Evolutionary conservation across 495 filamentous ascomycete genomes (phyloP).

Genomic region (Talaromyces trachyspermus): DNA sequence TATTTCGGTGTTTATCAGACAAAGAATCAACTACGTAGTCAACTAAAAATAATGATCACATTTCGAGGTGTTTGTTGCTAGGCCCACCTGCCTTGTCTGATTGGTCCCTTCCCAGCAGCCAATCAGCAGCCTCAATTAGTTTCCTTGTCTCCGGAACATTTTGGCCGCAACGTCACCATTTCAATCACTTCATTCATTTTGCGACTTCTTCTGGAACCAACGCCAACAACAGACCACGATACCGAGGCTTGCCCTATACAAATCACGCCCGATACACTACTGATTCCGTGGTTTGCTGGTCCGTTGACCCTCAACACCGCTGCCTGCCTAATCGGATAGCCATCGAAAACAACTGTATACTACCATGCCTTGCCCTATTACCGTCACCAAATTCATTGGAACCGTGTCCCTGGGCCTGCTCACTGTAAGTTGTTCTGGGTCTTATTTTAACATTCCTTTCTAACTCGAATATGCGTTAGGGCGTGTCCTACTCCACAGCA

Average conservation of each 20-base stretch:
- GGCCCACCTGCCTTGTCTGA: not conserved
- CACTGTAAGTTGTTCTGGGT: constrained; percentile 53
- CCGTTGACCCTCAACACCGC: no score
- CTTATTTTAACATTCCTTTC: not conserved
- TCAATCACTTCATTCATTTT: not conserved
- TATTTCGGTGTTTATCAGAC: no score
- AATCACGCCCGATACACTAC: not conserved
- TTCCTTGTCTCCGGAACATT: not conserved
- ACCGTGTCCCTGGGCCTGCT: constrained; percentile 78
- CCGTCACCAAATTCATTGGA: constrained; percentile 81
- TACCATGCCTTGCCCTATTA: constrained; percentile 64
- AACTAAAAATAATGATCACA: no score
- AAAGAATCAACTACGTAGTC: no score
- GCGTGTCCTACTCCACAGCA: constrained; percentile 72
- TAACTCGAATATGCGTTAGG: constrained; percentile 42
- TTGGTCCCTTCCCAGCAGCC: not conserved
- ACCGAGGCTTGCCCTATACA: no score
- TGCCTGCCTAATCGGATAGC: no score
- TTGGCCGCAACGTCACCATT: constrained; percentile 6
- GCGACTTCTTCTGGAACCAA: no score
- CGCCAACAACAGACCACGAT: no score
- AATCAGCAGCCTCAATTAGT: not conserved
- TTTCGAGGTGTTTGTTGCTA: not conserved
- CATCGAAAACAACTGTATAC: not conserved
- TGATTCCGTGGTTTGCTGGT: not conserved